These are phyloP conservation scores for Rhinocladiella mackenziei DNA, from an alignment of 2,329 filamentous ascomycete genomes.

Conservation along the genomic window DNA sequence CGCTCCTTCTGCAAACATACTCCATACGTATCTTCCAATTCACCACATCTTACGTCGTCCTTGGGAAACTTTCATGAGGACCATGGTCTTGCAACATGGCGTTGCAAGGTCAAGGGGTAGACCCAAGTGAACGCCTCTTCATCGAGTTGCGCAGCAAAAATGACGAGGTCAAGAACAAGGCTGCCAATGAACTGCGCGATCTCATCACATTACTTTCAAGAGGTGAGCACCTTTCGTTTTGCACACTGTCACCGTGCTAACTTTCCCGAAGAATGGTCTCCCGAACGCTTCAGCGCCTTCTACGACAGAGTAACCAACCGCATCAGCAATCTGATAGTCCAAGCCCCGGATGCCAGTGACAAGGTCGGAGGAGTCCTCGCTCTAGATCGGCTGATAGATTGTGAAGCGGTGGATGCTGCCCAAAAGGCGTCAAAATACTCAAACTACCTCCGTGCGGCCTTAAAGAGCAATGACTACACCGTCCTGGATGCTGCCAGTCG, in stretches of 20 bases:
- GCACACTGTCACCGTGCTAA: constrained; percentile 12
- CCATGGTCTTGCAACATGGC: constrained; percentile 38
- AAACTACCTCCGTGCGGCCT: constrained; percentile 78
- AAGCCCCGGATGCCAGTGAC: constrained; percentile 81
- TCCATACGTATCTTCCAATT: not conserved
- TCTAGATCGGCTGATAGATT: constrained; percentile 88
- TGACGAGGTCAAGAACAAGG: constrained; percentile 47
- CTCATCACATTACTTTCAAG: constrained; percentile 45
- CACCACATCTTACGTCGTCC: not conserved
- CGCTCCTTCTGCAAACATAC: not conserved
- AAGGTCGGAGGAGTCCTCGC: constrained; percentile 88
- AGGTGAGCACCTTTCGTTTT: constrained; percentile 35
- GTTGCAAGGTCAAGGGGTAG: constrained; percentile 44
- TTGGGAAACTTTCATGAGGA: constrained; percentile 11
- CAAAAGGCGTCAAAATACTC: constrained; percentile 94
- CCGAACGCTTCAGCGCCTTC: constrained; percentile 71
- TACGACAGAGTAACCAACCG: constrained; percentile 64
- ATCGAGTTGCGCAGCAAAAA: constrained; percentile 56
- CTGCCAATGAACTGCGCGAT: constrained; percentile 47
- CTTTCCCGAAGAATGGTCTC: constrained; percentile 61
- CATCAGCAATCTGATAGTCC: constrained; percentile 71
- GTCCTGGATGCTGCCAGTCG: constrained; percentile 88
- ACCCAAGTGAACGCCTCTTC: constrained; percentile 54
- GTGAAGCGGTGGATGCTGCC: constrained; percentile 88
- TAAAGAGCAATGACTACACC: constrained; percentile 84